These are phyloP conservation scores for Globisporangium ultimum DNA, from an alignment of 352 stramenopile species.

Conservation along the genomic window DNA sequence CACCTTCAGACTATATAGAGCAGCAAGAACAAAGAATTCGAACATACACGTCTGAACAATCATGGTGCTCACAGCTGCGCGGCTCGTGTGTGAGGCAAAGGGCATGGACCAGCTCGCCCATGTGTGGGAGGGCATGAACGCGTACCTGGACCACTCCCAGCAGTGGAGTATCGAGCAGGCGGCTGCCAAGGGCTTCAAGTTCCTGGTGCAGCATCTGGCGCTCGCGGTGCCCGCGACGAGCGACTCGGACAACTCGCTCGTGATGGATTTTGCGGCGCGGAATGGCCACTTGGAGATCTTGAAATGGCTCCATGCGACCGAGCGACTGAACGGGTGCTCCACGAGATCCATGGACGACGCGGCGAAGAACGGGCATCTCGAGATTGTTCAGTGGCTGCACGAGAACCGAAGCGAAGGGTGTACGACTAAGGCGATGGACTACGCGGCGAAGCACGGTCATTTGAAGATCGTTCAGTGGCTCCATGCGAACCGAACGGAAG, in stretches of 20 bases:
- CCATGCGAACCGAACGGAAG: constrained; percentile 33
- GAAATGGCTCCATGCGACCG: constrained; percentile 44
- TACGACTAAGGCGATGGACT: constrained; percentile 64
- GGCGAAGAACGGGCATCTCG: constrained; percentile 48
- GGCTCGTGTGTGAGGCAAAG: constrained; percentile 37
- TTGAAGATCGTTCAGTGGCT: constrained; percentile 60
- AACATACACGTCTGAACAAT: background rate
- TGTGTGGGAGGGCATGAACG: constrained; percentile 42
- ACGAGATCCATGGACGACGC: constrained; percentile 56
- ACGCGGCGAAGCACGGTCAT: constrained; percentile 53
- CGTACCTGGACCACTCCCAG: constrained; percentile 52
- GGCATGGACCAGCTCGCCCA: constrained; percentile 55
- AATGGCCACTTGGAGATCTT: constrained; percentile 73
- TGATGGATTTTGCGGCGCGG: constrained; percentile 71
- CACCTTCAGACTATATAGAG: too few relatives aligned
- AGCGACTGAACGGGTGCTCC: constrained; percentile 45
- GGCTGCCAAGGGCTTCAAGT: constrained; percentile 55
- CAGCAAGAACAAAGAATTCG: too few relatives aligned
- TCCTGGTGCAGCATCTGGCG: constrained; percentile 65
- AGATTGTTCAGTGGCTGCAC: constrained; percentile 61
- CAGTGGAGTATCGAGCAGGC: constrained; percentile 63
- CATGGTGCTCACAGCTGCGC: constrained; percentile 58
- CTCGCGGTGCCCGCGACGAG: constrained; percentile 21
- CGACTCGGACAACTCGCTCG: constrained; percentile 37
- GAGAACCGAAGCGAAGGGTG: constrained; percentile 50